Base-by-base conservation (phyloP, 2,329 filamentous ascomycete species). In the Cercospora sp. region DNA sequence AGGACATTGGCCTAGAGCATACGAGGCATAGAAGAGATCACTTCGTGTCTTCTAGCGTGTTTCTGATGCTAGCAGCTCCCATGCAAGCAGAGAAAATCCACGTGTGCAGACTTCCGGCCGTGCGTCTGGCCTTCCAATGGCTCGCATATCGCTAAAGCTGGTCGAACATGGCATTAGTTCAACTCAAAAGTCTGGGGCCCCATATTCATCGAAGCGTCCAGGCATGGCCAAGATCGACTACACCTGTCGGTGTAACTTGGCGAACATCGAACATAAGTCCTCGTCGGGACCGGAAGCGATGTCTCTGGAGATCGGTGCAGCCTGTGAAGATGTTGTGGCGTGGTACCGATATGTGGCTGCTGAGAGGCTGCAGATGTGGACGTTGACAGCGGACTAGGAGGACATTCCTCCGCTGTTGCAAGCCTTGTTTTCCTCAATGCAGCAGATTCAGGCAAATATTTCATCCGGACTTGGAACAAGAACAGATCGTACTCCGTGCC, bases 221-320 rank as follows among this genome's bases (percentile, higher is more conserved):
- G 60, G 28, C 60, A n/a, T 51, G 26, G 60, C 40, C 60, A 62
- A 62, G 60, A 61, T 61, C 21, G 30, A 62, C 60, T 18, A 51
- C 16, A 12, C 9, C 16, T 21, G 28, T 59, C 32, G 32, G 28
- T n/a, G 30, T 37, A 32, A 28, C 60, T 62, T 62, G 60, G 60
- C 60, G 26, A 18, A n/a, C 21, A 16, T 30, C 9, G 60, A 49
- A 37, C 55, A 59, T 59, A 37, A 37, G 10, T 59, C 55, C 28
- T 18, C 3, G n/a, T 59, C 55, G n/a, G 28, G 28, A 18, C 18
- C 55, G 28, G 55, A 37, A 18, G 10, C 24, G 24, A 53, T 6
- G 7, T 16, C 49, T 53, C 49, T 53, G 49, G 24, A 10, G n/a
- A 13, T 59, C 55, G n/a, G 55, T 16, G 55, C 16, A n/a, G 28